Base-by-base conservation (phyloP, 2,329 filamentous ascomycete species). In the Laburnicola sp. region DNA sequence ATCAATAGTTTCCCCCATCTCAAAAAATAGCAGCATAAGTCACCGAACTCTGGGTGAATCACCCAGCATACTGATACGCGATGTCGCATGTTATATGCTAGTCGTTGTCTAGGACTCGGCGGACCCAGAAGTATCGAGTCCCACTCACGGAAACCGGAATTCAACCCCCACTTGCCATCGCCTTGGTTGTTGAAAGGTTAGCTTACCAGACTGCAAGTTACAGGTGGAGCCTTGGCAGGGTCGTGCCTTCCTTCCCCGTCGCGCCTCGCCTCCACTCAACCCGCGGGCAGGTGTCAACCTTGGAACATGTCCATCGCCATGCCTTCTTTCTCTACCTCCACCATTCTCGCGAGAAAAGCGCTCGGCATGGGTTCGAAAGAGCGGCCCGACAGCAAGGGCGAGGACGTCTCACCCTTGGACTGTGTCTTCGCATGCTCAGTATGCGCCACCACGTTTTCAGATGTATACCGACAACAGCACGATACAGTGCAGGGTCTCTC, bases 381-480 rank as follows among this genome's bases (percentile, higher is more conserved):
- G 42, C 47, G 38, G 27, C 46, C 57, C 28, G 48, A 48, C 28
- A 51, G 69, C 63, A 75, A 75, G 63, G 11, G 21, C 30, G 38
- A 41, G 34, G 36, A 16, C 36, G 41, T 53, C 22, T 48, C 59
- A 34, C 63, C 73, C 6, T 63, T 73, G 45, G 73, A 80, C 52
- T 68, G 79, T 52, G 74, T 81, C 44, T 78, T 80, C 60, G 75
- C 74, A 54, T 82, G 79, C 60, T 69, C 69, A 26, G 57, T 80
- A 32, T 82, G 79, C 59, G 75, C 77, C 41, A 68, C 68, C 7
- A 74, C 73, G 5, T 69, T 78, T 32, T 69, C 74, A 21, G 77
- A 79, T 27, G 63, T 79, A 25, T 79, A 79, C 59, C 65, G 68
- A 6, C 65, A 64, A n/a, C 53, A 64, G 31, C 63, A 69, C 21